These are phyloP conservation scores for Sisymbrium irio DNA, from an alignment of 345 rosid genomes.

Conservation along the genomic window DNA sequence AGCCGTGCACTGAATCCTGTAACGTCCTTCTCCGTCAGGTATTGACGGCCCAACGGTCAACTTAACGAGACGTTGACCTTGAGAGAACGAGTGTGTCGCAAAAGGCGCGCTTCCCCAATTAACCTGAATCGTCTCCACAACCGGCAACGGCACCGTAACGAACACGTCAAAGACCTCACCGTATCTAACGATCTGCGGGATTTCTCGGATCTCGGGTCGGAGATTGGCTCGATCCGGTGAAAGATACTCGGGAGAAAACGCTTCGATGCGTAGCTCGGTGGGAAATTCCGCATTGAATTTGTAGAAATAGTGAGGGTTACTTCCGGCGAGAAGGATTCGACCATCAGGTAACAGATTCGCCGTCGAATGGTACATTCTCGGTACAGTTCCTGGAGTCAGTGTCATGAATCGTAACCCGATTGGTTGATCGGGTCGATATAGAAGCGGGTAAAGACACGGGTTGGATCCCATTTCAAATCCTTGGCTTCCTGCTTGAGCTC, in stretches of 20 bases:
- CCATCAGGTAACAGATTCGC: slow-evolving; percentile 89
- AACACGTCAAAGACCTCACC: slow-evolving; percentile 47
- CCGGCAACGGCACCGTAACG: slow-evolving; percentile 61
- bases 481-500: slow-evolving; percentile 79
- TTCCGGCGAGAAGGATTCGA: slow-evolving; percentile 71
- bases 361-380: slow-evolving; percentile 89
- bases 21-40: slow-evolving; percentile 46
- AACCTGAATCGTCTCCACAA: slow-evolving; percentile 64
- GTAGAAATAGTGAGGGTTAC: slow-evolving; percentile 83
- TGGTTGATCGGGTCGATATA: slow-evolving; percentile 65
- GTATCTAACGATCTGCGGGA: slow-evolving; percentile 51
- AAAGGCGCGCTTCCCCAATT: slow-evolving; percentile 72
- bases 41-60: slow-evolving; percentile 54
- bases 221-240: slow-evolving; percentile 71
- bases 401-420: slow-evolving; percentile 65
- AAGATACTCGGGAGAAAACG: slow-evolving; percentile 85
- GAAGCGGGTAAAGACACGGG: slow-evolving; percentile 59
- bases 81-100: slow-evolving; percentile 82
- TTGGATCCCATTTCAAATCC: slow-evolving; percentile 67
- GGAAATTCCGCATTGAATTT: slow-evolving; percentile 59
- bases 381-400: slow-evolving; percentile 69
- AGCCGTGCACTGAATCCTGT: slow-evolving; percentile 63
- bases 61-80: slow-evolving; percentile 79
- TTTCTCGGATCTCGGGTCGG: slow-evolving; percentile 58
- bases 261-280: slow-evolving; percentile 77